phyloP scores from a whole-genome alignment of 495 filamentous ascomycete genomes.

The Aspergillus ellipticus region DNA sequence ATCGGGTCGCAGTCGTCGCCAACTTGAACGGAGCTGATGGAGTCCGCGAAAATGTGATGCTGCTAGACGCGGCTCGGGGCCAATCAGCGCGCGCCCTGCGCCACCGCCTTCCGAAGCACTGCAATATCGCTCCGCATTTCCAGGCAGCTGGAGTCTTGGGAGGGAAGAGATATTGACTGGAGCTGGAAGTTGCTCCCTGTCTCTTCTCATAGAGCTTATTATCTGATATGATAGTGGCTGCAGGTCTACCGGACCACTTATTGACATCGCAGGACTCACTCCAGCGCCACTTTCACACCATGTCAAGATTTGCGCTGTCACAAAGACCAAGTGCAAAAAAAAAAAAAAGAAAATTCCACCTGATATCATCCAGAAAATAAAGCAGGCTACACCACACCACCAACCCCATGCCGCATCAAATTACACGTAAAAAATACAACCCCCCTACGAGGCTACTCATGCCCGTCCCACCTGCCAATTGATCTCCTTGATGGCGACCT shows the following conservation, averaged over 20 bases:
- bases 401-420: background rate
- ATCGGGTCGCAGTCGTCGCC: conserved; percentile 11
- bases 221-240: too few species aligned
- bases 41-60: conserved; percentile 38
- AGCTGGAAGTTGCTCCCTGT: too few species aligned
- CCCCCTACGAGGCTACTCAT: conserved; percentile 6
- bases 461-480: conserved; percentile 73
- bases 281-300: too few species aligned
- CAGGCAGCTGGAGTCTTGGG: conserved; percentile 20
- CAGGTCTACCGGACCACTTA: too few species aligned
- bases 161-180: too few species aligned
- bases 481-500: conserved; percentile 88
- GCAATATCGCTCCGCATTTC: conserved; percentile 1
- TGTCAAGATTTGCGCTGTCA: too few species aligned
- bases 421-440: background rate
- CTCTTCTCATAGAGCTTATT: too few species aligned
- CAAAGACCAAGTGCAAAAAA: too few species aligned
- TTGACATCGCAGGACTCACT: too few species aligned
- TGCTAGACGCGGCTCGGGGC: conserved; percentile 19
- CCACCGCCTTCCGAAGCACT: conserved; percentile 25
- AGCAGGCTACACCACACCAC: background rate
- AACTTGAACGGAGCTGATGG: conserved; percentile 11
- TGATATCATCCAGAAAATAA: background rate
- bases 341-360: background rate
- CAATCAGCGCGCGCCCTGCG: conserved; percentile 20